These are phyloP conservation scores for Strobilomyces confusus DNA, from an alignment of 768 basidiomycete species.

Conservation along the genomic window DNA sequence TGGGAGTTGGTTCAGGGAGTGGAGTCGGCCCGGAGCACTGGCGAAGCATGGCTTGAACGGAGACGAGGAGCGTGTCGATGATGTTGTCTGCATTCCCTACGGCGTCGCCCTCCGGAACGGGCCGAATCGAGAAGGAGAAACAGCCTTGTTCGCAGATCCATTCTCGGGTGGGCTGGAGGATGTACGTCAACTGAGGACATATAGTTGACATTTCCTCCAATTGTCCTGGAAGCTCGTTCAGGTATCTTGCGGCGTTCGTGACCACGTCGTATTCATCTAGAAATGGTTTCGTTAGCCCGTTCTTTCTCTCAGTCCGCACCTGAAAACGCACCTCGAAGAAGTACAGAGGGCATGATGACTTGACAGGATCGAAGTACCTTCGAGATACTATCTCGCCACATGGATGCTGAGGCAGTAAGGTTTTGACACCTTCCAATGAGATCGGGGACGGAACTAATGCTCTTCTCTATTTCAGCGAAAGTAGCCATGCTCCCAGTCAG, in stretches of 20 bases:
- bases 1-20: slow-evolving; percentile 7
- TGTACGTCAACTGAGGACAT: slow-evolving; percentile 29
- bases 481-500: slow-evolving; percentile 31
- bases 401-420: slow-evolving; percentile 22
- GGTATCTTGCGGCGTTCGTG: slow-evolving; percentile 23
- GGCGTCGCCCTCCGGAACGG: not conserved
- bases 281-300: not conserved
- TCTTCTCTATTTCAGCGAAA: slow-evolving; percentile 33
- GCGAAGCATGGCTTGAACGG: slow-evolving; percentile 56
- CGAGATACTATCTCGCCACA: slow-evolving; percentile 28
- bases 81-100: slow-evolving; percentile 35
- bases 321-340: slow-evolving; percentile 35
- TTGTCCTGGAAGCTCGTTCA: slow-evolving; percentile 21
- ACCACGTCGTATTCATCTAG: slow-evolving; percentile 37
- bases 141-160: slow-evolving; percentile 31
- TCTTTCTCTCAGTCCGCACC: not conserved
- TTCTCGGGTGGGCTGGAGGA: slow-evolving; percentile 24
- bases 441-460: slow-evolving; percentile 11
- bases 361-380: slow-evolving; percentile 20
- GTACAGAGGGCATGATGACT: slow-evolving; percentile 24
- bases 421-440: slow-evolving; percentile 28
- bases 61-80: slow-evolving; percentile 62
- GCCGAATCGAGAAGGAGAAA: slow-evolving; percentile 14
- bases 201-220: slow-evolving; percentile 25
- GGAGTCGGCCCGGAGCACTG: slow-evolving; percentile 30